phyloP scores from a whole-genome alignment of 2,329 filamentous ascomycete species.

The Paracorniculantispora psalliotae region DNA sequence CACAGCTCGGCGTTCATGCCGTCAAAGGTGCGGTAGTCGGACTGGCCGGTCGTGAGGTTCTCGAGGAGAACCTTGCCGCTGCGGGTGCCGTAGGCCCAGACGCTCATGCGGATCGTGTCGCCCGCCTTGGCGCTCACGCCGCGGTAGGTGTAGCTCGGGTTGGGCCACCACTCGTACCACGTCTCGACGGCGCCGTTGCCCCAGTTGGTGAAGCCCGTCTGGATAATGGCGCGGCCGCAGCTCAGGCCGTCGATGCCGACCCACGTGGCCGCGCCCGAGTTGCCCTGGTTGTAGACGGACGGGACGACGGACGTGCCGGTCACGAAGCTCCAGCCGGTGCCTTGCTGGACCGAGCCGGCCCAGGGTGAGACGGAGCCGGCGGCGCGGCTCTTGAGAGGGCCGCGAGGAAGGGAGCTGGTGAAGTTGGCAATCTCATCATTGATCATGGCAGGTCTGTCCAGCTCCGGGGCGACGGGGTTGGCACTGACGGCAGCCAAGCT shows the following conservation, averaged over 20 bases:
- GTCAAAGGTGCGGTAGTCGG: slow-evolving; percentile 43
- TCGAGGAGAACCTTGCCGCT: slow-evolving; percentile 22
- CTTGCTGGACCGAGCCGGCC: not conserved
- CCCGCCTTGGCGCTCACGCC: slow-evolving; percentile 19
- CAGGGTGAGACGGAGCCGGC: not conserved
- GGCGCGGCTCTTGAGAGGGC: not conserved
- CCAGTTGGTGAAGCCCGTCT: slow-evolving; percentile 35
- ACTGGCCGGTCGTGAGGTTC: slow-evolving; percentile 46
- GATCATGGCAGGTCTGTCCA: slow-evolving; percentile 1
- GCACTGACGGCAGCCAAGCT: not conserved
- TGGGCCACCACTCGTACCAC: slow-evolving; percentile 40
- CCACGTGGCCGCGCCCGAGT: slow-evolving; percentile 28
- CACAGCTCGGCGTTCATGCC: slow-evolving; percentile 29
- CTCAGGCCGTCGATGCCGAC: slow-evolving; percentile 38
- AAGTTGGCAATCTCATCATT: not conserved
- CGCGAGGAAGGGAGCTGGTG: not conserved
- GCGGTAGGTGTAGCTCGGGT: slow-evolving; percentile 31
- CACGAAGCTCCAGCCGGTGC: slow-evolving; percentile 1
- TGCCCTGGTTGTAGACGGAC: slow-evolving; percentile 1
- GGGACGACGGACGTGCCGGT: not conserved
- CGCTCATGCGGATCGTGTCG: slow-evolving; percentile 21
- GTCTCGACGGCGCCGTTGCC: slow-evolving; percentile 29
- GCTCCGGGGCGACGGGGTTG: not conserved
- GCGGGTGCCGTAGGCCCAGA: slow-evolving; percentile 18
- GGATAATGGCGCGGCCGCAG: slow-evolving; percentile 31